Evolutionary conservation across 1,284 basidiomycete species (phyloP).

Genomic region (Ustilago esculenta): DNA sequence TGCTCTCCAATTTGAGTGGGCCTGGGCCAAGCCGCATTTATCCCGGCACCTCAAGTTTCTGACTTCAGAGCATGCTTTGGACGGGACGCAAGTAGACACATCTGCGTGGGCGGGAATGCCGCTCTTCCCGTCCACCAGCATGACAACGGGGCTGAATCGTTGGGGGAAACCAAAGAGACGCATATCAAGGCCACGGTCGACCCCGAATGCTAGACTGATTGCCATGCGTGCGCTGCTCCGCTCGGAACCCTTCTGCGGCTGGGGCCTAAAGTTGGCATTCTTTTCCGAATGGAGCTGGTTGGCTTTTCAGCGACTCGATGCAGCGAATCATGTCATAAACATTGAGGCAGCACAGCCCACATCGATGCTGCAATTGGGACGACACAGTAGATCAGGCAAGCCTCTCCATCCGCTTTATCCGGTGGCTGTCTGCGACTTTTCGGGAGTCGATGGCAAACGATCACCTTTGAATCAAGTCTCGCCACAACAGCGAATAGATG

Average conservation of each 20-base stretch:
- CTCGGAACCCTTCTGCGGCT: conserved; percentile 62
- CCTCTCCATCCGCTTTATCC: conserved; percentile 42
- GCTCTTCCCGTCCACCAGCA: conserved; percentile 46
- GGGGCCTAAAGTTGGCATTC: conserved; percentile 60
- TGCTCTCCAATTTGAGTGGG: conserved; percentile 88
- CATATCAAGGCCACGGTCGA: conserved; percentile 26
- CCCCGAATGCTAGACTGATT: conserved; percentile 60
- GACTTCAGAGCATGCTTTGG: conserved; percentile 16
- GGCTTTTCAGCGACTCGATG: conserved; percentile 29
- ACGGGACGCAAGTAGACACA: conserved; percentile 2
- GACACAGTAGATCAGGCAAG: conserved; percentile 36
- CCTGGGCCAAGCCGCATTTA: conserved; percentile 80
- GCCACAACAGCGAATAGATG: conserved; percentile 20
- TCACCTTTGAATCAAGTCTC: conserved; percentile 13
- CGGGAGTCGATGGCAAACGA: conserved; percentile 53
- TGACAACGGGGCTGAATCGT: conserved; percentile 27
- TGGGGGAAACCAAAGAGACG: conserved; percentile 27
- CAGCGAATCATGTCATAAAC: neutral
- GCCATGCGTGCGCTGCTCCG: conserved; percentile 60
- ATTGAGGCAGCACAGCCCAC: neutral
- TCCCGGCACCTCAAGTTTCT: conserved; percentile 68
- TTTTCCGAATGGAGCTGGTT: conserved; percentile 61
- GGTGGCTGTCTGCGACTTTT: conserved; percentile 52
- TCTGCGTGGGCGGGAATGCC: conserved; percentile 19
- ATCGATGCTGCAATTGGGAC: neutral